A percentile compares a stretch with the other conserved stretches of the same genome.
These are phyloP conservation scores for Arthrobotrys sphaeroides DNA, from an alignment of 2,329 filamentous ascomycete species.

Conservation along the genomic window DNA sequence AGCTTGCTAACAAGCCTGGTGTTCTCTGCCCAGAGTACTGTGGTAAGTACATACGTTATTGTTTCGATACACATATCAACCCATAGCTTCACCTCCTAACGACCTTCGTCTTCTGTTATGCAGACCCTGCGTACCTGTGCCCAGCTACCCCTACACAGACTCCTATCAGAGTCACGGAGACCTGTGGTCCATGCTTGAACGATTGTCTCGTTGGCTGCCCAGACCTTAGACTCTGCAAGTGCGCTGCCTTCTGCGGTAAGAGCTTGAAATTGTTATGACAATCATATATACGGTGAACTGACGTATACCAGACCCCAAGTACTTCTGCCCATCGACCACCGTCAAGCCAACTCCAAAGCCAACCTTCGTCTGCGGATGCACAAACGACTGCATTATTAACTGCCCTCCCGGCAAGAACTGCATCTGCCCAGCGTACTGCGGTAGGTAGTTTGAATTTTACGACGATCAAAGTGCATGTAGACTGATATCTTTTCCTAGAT, in stretches of 20 bases:
- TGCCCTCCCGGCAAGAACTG: constrained; percentile 23
- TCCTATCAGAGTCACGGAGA: constrained; percentile 22
- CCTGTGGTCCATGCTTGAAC: constrained; percentile 38
- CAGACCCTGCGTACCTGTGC: constrained; percentile 37
- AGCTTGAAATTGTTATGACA: not conserved
- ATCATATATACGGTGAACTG: not conserved
- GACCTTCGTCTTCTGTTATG: not conserved
- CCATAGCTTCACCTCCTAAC: too few species aligned
- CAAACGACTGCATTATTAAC: constrained; percentile 41
- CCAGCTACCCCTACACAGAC: constrained; percentile 22
- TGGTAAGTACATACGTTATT: constrained; percentile 25
- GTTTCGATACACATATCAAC: too few species aligned
- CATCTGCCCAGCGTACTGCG: constrained; percentile 46
- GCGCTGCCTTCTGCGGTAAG: constrained; percentile 32
- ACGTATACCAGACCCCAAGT: constrained; percentile 34
- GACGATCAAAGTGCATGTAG: not conserved
- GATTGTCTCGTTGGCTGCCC: constrained; percentile 46
- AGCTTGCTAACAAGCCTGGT: constrained; percentile 27
- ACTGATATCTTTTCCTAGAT: constrained; percentile 19
- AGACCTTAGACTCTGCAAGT: constrained; percentile 44
- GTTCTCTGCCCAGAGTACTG: constrained; percentile 46
- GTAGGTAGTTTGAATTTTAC: constrained; percentile 5
- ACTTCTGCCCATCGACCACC: constrained; percentile 32
- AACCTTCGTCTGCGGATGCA: constrained; percentile 39
- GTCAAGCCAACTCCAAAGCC: constrained; percentile 12